phyloP scores from a whole-genome alignment of 208 protist genomes.

The Wallacemonas collosoma region DNA sequence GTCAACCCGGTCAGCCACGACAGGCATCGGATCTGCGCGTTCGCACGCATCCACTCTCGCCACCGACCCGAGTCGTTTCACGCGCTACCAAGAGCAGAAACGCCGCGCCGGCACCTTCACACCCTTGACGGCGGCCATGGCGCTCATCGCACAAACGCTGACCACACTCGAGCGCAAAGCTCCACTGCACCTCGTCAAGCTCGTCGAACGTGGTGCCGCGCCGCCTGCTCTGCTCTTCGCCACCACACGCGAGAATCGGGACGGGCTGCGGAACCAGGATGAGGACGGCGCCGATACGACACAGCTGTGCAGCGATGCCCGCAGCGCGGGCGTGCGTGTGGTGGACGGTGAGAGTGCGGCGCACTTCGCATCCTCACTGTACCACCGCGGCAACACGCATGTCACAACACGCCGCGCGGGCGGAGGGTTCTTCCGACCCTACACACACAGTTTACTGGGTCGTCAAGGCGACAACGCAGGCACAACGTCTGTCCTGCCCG shows the following conservation, averaged over 20 bases:
- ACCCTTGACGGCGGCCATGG: constrained; percentile 18
- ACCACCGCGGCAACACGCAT: neutral
- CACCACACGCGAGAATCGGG: constrained; percentile 2
- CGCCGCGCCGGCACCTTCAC: constrained; percentile 20
- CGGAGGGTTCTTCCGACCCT: constrained; percentile 15
- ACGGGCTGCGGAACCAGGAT: too few species aligned
- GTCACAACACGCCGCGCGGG: neutral
- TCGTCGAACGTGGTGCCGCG: constrained; percentile 4
- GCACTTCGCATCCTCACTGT: constrained; percentile 13
- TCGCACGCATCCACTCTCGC: neutral
- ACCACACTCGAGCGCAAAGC: constrained; percentile 7
- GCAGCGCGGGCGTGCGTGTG: neutral
- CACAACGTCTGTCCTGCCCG: constrained; percentile 11
- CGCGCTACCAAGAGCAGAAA: constrained; percentile 30
- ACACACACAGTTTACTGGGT: neutral
- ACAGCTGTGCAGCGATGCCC: neutral
- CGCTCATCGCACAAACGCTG: constrained; percentile 26
- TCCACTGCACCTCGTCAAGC: constrained; percentile 30
- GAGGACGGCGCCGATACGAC: too few species aligned
- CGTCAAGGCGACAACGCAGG: constrained; percentile 18
- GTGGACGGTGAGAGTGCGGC: constrained; percentile 6
- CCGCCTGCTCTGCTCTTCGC: constrained; percentile 12
- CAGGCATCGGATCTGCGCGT: neutral
- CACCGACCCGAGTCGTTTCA: neutral
- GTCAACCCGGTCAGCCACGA: neutral